phyloP scores from a whole-genome alignment of 768 basidiomycete genomes.

The Boletus reticuloceps region DNA sequence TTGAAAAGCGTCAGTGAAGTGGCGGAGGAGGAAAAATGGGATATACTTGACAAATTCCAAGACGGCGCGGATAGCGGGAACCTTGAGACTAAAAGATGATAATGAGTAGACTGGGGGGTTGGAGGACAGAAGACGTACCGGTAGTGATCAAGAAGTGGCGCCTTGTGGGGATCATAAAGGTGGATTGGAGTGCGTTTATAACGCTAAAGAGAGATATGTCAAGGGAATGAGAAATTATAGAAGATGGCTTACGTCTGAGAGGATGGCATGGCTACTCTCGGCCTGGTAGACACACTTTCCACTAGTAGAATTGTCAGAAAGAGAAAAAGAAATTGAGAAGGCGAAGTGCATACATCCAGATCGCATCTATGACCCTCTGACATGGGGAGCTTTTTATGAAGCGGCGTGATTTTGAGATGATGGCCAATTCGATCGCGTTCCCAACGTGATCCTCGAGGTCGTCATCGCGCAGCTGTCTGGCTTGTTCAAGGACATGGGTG shows the following conservation, averaged over 20 bases:
- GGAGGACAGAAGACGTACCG: constrained; percentile 48
- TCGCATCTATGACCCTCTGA: constrained; percentile 85
- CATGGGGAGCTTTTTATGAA: constrained; percentile 90
- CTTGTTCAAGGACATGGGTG: constrained; percentile 51
- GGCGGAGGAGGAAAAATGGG: not conserved
- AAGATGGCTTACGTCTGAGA: constrained; percentile 70
- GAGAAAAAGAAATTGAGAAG: not conserved
- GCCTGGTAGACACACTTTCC: constrained; percentile 92
- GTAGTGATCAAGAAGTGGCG: constrained; percentile 93
- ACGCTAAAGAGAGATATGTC: constrained; percentile 49
- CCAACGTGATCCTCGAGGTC: constrained; percentile 79
- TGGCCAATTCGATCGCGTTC: constrained; percentile 92
- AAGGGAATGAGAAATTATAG: not conserved
- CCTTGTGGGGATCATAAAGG: constrained; percentile 92
- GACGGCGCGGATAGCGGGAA: constrained; percentile 87
- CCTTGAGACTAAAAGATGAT: constrained; percentile 64
- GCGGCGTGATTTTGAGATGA: constrained; percentile 78
- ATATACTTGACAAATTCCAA: constrained; percentile 84
- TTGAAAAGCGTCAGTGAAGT: constrained; percentile 8
- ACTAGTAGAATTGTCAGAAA: constrained; percentile 37
- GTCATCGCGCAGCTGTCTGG: constrained; percentile 62
- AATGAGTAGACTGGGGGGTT: not conserved
- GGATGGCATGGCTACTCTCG: constrained; percentile 81
- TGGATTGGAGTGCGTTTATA: constrained; percentile 92
- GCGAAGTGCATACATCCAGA: constrained; percentile 59